Evolutionary conservation across 2,329 filamentous ascomycete genomes (phyloP), one percentile per base, ranked within the genome.

Genomic region (Hypoxylon sp.): DNA sequence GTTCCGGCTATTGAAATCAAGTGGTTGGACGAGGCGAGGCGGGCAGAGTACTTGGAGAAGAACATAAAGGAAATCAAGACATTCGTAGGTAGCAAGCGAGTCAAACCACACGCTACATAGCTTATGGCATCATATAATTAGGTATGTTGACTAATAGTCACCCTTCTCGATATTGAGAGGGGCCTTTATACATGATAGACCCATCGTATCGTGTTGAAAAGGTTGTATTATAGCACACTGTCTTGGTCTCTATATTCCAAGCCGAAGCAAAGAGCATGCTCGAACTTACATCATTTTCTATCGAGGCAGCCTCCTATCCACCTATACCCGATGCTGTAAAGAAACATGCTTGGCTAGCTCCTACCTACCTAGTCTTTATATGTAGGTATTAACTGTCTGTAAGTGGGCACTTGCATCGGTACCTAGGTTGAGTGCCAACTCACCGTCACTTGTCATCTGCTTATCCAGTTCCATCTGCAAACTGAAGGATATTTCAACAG

Each of bases 1-100:
- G 85, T 91, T 1, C 75, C 80, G 1, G 74, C 80, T 1, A 77
- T 89, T 22, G 77, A 85, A 34, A 80, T 84, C 22, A 73, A 78
- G 1, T 92, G 90, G 90, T 64, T 89, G 8, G 71, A 80, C 28
- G 82, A 87, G 69, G 79, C 75, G 2, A 66, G 50, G 49, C 62
- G 72, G 43, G 77, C 73, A 11, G 72, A 76, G 56, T 84, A 82
- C 72, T 73, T 75, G 44, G 79, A 78, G 4, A 80, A 85, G 0
- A 85, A 82, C 59, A 81, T 85, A 62, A 80, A 82, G 51, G 73
- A 77, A 0, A 73, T 82, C 7, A 75, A 81, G 53, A 81, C 79
- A 19, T 71, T 69, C 26, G 68, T 81, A 32, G 80, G 80, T 11
- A 79, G 75, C 58, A 80, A 78, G 66, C 73, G 74, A 62, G 71